A percentile compares a stretch with the other conserved stretches of the same genome.
phyloP scores from a whole-genome alignment of 2,329 filamentous ascomycete species.

The Colletotrichum aenigma region DNA sequence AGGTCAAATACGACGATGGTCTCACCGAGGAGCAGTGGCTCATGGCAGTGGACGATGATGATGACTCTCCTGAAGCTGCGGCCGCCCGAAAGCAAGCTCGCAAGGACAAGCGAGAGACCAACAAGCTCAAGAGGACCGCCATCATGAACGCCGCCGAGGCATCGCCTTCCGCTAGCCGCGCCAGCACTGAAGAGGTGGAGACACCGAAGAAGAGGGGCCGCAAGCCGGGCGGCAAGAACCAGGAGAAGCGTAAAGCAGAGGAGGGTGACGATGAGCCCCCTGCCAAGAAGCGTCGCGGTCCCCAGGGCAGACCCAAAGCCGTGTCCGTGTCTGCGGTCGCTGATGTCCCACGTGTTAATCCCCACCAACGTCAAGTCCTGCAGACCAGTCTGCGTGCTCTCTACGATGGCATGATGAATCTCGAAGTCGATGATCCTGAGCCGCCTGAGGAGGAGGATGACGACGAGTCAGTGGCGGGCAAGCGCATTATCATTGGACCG shows the following conservation, averaged over 20 bases:
- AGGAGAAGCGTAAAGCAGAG: conserved; percentile 88
- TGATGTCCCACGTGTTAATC: conserved; percentile 55
- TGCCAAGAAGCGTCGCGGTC: conserved; percentile 77
- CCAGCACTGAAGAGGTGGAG: conserved; percentile 78
- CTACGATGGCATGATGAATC: conserved; percentile 79
- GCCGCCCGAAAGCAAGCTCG: conserved; percentile 88
- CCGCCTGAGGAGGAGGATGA: conserved; percentile 61
- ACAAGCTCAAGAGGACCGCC: conserved; percentile 68
- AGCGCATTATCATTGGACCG: conserved; percentile 87
- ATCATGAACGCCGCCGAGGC: conserved; percentile 50
- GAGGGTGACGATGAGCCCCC: conserved; percentile 79
- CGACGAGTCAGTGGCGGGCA: conserved; percentile 61
- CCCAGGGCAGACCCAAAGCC: conserved; percentile 69
- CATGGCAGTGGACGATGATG: conserved; percentile 95
- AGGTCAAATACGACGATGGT: conserved; percentile 95
- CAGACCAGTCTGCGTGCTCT: conserved; percentile 80
- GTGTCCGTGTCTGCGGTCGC: conserved; percentile 26
- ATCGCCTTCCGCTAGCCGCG: conserved; percentile 79
- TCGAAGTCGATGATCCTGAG: conserved; percentile 78
- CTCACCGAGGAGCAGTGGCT: conserved; percentile 99
- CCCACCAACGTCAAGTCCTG: conserved; percentile 75
- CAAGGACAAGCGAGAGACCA: conserved; percentile 78
- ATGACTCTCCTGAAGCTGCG: conserved; percentile 91
- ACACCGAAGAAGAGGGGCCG: conserved; percentile 84
- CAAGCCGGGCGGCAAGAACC: conserved; percentile 71